Evolutionary conservation across 2,329 filamentous ascomycete genomes (phyloP), one percentile per base, ranked within the genome.

Genomic region (Fusarium veterinarium): DNA sequence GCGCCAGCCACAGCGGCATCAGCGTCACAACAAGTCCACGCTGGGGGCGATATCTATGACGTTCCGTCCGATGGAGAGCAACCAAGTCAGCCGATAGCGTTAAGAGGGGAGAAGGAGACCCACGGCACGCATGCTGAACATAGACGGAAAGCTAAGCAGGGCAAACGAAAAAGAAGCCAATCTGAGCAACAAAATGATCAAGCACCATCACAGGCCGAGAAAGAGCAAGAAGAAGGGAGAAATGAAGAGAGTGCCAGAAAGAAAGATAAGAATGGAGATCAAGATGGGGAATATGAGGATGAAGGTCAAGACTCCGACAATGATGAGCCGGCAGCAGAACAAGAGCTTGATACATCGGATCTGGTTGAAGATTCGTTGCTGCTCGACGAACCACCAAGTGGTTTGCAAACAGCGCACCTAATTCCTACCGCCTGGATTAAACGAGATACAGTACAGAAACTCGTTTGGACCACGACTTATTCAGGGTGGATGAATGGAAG

Each of bases 351-450:
- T 31, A 11, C 11, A 38, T 46, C 55, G 10, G 12, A 52, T 23
- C 8, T 35, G 13, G 38, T 19, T 7, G 64, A 76, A 28, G 74
- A 77, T 40, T 76, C 76, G 16, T 49, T 78, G 28, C n/a, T 73
- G 13, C 49, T 78, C 38, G 64, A 64, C 14, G 30, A 64, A 14
- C 72, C 71, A n/a, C 28, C 59, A 3, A 56, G 69, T 28, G 23
- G 44, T 28, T 69, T 12, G n/a, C 44, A 57, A 51, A 20, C 35
- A 46, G 40, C 25, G 12, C 64, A 62, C 25, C 28, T 62, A 5
- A 33, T 46, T 9, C 42, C 53, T 14, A 67, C 49, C 11, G 53
- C 69, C n/a, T 38, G 51, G 8, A 49, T 78, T 8, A 48, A 49
- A 12, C 64, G 61, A n/a, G 30, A 60, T 30, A 17, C 44, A 13